Percentiles rank a stretch among this genome's conserved stretches.
phyloP scores from a whole-genome alignment of 257 asterid species.

The Paulownia fortunei region DNA sequence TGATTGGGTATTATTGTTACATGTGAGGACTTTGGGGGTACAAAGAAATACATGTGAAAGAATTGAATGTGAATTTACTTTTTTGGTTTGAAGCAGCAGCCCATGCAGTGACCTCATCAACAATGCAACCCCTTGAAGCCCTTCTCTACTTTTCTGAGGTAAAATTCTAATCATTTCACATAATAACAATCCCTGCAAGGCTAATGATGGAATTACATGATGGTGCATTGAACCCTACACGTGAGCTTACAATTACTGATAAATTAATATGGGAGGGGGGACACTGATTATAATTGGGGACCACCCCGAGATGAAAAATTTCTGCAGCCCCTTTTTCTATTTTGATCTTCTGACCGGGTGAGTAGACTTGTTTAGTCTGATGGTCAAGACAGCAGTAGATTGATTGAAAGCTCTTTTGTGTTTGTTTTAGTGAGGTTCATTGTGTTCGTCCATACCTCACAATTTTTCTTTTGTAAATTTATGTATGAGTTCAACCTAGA shows the following conservation, averaged over 20 bases:
- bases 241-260: conserved; percentile 58
- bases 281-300: conserved; percentile 40
- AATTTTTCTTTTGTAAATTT: background rate
- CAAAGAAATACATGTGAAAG: conserved; percentile 21
- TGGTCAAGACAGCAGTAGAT: conserved; percentile 37
- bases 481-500: background rate
- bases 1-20: conserved; percentile 50
- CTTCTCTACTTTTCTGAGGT: conserved; percentile 40
- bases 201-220: conserved; percentile 82
- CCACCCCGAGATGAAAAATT: conserved; percentile 31
- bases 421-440: too few species aligned
- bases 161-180: conserved; percentile 74
- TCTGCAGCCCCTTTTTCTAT: conserved; percentile 26
- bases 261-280: conserved; percentile 11
- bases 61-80: conserved; percentile 29
- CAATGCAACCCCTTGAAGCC: background rate
- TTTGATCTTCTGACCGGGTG: conserved; percentile 50
- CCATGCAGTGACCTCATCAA: conserved; percentile 54
- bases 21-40: conserved; percentile 48
- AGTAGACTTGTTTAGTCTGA: conserved; percentile 37
- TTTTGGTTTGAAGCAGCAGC: conserved; percentile 23
- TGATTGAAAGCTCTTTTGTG: conserved; percentile 5
- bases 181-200: conserved; percentile 78
- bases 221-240: conserved; percentile 78
- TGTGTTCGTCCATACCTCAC: too few species aligned